Base-by-base conservation (phyloP, 345 rosid species). In the Pistacia vera region DNA sequence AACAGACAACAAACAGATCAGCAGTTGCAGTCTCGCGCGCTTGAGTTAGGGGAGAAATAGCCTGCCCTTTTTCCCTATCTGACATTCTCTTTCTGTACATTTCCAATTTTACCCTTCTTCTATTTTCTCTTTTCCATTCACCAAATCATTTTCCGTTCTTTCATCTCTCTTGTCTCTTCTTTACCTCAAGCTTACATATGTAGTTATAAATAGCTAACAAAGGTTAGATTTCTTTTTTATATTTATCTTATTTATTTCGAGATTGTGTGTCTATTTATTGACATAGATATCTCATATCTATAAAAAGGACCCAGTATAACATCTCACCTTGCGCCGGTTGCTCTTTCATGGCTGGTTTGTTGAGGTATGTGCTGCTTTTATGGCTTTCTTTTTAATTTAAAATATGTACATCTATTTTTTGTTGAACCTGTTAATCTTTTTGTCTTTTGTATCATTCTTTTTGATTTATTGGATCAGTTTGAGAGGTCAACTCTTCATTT, bases 1-100 rank as follows among this genome's bases (percentile, higher is more conserved):
- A 79, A 70, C 81, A 67, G 79, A 77, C 70, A 51, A 68, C 52
- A 72, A 79, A 70, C 83, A 67, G 79, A 77, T 73, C 41, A 69
- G 80, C 81, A 33, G 82, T 62, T 84, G 78, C 77, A 54, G 79
- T 65, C 69, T 41, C 63, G 58, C 66, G 55, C 66, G 36, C 77
- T 17, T 59, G 71, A 70, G 71, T 49, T 52, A 30, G 69, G 82
- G 54, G 77, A 51, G 77, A 82, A 69, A 77, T 76, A 72, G 57
- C 63, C 71, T 20, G 71, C 83, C 63, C 36, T 5, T 33, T 58
- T 65, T 46, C 33, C 38, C 63, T 55, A 51, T 70, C 82, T 85
- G 81, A 80, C 85, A 75, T 80, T 85, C 80, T 69, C 71, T 63
- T 71, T 56, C 75, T 66, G 66, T 36, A 14, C 22, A 20, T 52